Percentiles rank a stretch among this genome's conserved stretches.
phyloP scores from a whole-genome alignment of 2,329 filamentous ascomycete species.

The Xylariomycetidae sp. region DNA sequence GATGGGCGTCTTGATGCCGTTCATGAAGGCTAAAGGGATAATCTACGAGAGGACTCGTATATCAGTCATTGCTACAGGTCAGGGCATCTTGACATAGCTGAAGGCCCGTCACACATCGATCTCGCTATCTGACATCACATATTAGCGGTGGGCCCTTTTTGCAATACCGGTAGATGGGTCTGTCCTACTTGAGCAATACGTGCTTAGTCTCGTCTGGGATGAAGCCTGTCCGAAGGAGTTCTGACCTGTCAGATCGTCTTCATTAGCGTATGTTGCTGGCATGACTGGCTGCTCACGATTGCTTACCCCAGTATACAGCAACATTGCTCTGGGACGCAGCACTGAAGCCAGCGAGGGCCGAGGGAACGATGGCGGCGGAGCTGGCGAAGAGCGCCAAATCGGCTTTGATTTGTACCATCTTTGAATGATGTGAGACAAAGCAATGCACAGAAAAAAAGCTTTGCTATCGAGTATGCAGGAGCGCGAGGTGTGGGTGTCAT shows the following conservation, averaged over 20 bases:
- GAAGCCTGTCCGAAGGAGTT: slow-evolving; percentile 51
- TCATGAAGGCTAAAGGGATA: slow-evolving; percentile 61
- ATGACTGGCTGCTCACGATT: not conserved
- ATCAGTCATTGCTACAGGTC: too few relatives aligned
- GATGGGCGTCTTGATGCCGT: slow-evolving; percentile 47
- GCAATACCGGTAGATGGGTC: not conserved
- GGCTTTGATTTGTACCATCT: slow-evolving; percentile 18
- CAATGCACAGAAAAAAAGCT: slow-evolving; percentile 9
- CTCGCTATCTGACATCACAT: slow-evolving; percentile 32
- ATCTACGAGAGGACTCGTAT: too few relatives aligned
- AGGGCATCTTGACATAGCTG: too few relatives aligned
- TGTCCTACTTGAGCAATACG: slow-evolving; percentile 55
- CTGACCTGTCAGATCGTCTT: slow-evolving; percentile 40
- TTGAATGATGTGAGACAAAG: slow-evolving; percentile 8
- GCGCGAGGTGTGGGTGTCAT: too few relatives aligned
- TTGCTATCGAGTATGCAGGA: too few relatives aligned
- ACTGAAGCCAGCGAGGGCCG: slow-evolving; percentile 38
- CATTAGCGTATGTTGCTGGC: too few relatives aligned
- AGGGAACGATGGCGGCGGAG: slow-evolving; percentile 21
- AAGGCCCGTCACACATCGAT: slow-evolving; percentile 35
- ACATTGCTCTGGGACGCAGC: slow-evolving; percentile 47
- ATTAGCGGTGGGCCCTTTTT: slow-evolving; percentile 12
- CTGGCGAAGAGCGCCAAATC: slow-evolving; percentile 20
- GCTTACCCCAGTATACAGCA: slow-evolving; percentile 62
- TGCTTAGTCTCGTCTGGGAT: slow-evolving; percentile 49